Evolutionary conservation across 768 basidiomycete species (phyloP), one percentile per base, ranked within the genome.

Genomic region (Tulasnella sp.): DNA sequence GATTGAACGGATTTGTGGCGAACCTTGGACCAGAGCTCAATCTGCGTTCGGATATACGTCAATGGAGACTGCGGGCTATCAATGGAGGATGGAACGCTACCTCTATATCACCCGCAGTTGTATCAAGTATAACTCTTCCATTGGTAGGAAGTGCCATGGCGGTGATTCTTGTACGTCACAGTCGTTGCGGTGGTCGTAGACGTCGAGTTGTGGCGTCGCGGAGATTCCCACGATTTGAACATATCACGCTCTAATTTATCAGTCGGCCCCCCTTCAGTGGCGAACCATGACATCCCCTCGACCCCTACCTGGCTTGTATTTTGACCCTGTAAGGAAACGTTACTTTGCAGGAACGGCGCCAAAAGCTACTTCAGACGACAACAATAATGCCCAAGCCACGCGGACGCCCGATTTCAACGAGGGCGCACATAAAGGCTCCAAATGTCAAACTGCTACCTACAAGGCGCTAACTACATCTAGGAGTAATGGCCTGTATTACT

Each of bases 1-100:
- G 23, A 12, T 23, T 17, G n/a, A 35, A 4, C 15, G 19, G 14
- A 9, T 17, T 14, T 5, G 4, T 14, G 39, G 27, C 6, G 21
- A 59, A 86, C 87, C 75, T 89, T 94, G 14, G 90, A 81, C 91
- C 90, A 97, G 51, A 94, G 73, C 65, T 96, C 92, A 23, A 96
- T 81, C 63, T 94, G 83, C 21, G 85, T 0, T 53, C 6, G 27
- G 27, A 21, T 9, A 25, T 25, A 31, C 12, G 21, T 11, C 11
- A 31, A 6, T 7, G 21, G 25, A 9, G 49, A 1, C 19, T 37
- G 34, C 11, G 3, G 3, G 9, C 5, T 25, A 36, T 41, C 34
- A 43, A 3, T 15, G 7, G 15, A 12, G 31, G 19, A 37, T 4
- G n/a, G 17, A 9, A 9, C 56, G 64, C 62, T 40, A 68, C 69